These are phyloP conservation scores for Oldenlandia corymbosa DNA, from an alignment of 257 asterid genomes.

Conservation along the genomic window DNA sequence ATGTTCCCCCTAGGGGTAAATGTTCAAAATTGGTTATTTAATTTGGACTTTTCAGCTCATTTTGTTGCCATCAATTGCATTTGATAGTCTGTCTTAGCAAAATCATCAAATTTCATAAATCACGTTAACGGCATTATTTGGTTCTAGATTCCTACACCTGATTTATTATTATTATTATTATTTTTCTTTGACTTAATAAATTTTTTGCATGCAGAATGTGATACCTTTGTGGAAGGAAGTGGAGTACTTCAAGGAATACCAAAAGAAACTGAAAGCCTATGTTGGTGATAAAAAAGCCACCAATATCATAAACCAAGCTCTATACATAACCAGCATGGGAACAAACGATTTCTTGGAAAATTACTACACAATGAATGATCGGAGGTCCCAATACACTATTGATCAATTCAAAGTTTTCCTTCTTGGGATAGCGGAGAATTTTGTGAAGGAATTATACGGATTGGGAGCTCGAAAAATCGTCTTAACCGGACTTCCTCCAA, in stretches of 20 bases:
- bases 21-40: too few species aligned
- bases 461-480: slow-evolving; percentile 72
- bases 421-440: slow-evolving; percentile 41
- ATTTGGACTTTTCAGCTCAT: too few species aligned
- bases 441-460: slow-evolving; percentile 41
- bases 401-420: slow-evolving; percentile 57
- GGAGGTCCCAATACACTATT: slow-evolving; percentile 45
- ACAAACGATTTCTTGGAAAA: slow-evolving; percentile 91
- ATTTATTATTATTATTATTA: too few species aligned
- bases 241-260: slow-evolving; percentile 72
- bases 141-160: too few species aligned
- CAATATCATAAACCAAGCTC: slow-evolving; percentile 42
- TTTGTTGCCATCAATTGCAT: too few species aligned
- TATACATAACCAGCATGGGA: slow-evolving; percentile 72
- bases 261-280: slow-evolving; percentile 38
- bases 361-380: slow-evolving; percentile 55
- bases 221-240: slow-evolving; percentile 86
- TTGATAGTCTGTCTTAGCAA: too few species aligned
- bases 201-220: slow-evolving; percentile 80
- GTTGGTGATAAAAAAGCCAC: slow-evolving; percentile 43
- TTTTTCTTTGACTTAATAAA: too few species aligned
- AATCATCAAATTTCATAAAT: too few species aligned
- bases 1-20: too few species aligned
- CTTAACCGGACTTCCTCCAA: slow-evolving; percentile 74
- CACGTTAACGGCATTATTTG: too few species aligned